Percentiles rank a stretch among this genome's conserved stretches.
These are phyloP conservation scores for Rhododendron mucronatum DNA, from an alignment of 148 eudicot genomes.

Conservation along the genomic window DNA sequence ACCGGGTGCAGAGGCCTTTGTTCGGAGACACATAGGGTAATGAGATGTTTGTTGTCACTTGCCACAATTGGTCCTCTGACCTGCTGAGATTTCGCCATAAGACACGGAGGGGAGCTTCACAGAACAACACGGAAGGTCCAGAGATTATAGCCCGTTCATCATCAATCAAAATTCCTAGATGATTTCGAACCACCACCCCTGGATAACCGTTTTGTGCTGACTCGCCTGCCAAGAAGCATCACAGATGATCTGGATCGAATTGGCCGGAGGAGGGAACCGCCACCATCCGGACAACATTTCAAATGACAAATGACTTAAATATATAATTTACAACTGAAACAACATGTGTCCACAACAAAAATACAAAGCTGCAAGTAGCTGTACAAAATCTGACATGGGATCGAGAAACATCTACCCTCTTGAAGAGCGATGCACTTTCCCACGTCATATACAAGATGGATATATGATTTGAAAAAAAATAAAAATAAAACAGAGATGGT, in stretches of 20 bases:
- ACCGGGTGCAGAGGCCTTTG: neutral
- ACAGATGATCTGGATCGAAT: neutral
- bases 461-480: neutral
- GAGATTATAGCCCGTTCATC: neutral
- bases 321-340: neutral
- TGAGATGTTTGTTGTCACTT: neutral
- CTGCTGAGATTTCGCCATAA: neutral
- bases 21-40: neutral
- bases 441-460: constrained; percentile 16
- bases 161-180: neutral
- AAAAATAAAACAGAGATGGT: neutral
- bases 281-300: neutral
- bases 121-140: neutral
- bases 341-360: neutral
- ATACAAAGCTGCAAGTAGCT: constrained; percentile 11
- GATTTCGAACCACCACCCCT: neutral
- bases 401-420: neutral
- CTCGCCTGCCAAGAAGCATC: neutral
- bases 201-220: neutral
- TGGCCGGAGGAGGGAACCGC: neutral
- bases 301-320: neutral
- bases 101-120: neutral
- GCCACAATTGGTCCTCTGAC: neutral
- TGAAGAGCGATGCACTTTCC: neutral
- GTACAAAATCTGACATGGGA: constrained; percentile 25